These are phyloP conservation scores for Hyaloscypha bicolor DNA, from an alignment of 495 filamentous ascomycete species.

Conservation along the genomic window DNA sequence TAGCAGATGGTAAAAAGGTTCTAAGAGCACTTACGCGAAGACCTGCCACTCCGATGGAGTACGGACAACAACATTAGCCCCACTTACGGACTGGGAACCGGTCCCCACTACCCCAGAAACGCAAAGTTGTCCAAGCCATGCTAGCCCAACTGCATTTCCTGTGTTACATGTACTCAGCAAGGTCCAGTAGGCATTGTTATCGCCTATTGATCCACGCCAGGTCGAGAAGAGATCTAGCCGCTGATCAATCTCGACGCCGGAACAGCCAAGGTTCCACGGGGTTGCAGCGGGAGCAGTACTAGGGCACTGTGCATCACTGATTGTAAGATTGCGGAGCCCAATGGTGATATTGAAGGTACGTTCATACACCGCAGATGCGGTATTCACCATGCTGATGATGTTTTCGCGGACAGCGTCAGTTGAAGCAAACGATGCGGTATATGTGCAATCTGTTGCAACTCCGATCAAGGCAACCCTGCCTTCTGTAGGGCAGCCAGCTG, in stretches of 20 bases:
- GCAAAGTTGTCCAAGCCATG: constrained; percentile 90
- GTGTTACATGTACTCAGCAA: constrained; percentile 84
- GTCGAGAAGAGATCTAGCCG: constrained; percentile 82
- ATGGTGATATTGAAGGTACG: constrained; percentile 89
- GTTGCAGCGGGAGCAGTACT: constrained; percentile 59
- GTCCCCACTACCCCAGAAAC: constrained; percentile 39
- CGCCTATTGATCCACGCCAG: constrained; percentile 72
- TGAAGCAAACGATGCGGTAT: constrained; percentile 67
- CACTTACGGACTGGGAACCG: constrained; percentile 63
- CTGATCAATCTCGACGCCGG: constrained; percentile 60
- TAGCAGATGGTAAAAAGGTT: not conserved
- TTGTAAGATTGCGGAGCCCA: constrained; percentile 78
- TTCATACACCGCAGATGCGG: constrained; percentile 85
- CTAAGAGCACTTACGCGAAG: constrained; percentile 55
- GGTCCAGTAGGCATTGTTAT: constrained; percentile 89
- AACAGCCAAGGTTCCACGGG: constrained; percentile 79
- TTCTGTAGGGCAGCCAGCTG: constrained; percentile 77
- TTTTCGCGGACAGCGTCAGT: constrained; percentile 62
- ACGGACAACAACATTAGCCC: constrained; percentile 84
- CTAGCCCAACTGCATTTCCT: constrained; percentile 78
- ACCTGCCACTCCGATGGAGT: constrained; percentile 89
- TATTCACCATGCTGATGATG: constrained; percentile 80
- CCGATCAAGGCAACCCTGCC: constrained; percentile 87
- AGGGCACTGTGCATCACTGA: constrained; percentile 68
- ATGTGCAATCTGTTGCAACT: constrained; percentile 87